A percentile compares a stretch with the other conserved stretches of the same genome.
Evolutionary conservation across 768 basidiomycete genomes (phyloP).

Genomic region (Leccinellum albellum): DNA sequence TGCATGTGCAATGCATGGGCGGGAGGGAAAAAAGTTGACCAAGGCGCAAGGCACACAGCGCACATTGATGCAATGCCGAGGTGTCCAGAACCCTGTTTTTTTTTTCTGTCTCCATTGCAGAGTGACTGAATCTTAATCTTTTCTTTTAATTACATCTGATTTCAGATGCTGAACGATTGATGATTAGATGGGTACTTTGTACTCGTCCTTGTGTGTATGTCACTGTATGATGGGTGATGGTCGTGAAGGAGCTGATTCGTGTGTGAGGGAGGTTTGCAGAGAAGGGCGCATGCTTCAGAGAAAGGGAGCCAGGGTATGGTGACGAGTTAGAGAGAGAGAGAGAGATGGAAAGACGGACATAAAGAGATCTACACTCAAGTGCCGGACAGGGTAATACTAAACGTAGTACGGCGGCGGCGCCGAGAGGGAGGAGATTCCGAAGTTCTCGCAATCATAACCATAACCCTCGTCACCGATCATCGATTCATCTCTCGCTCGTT

Average conservation of each 20-base stretch:
- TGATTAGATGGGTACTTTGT: background rate
- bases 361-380: background rate
- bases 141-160: background rate
- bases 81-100: conserved; percentile 29
- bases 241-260: background rate
- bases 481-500: background rate
- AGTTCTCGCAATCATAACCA: background rate
- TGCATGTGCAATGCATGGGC: background rate
- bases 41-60: background rate
- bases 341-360: background rate
- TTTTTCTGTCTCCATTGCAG: background rate
- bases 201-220: background rate
- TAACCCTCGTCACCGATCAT: background rate
- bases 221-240: background rate
- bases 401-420: background rate
- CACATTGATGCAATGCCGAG: conserved; percentile 12
- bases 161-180: background rate
- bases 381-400: background rate
- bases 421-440: background rate
- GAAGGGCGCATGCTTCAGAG: background rate
- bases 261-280: background rate
- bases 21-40: background rate
- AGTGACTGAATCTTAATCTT: background rate
- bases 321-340: background rate
- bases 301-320: background rate